Conservation (phyloP, 2,329 filamentous ascomycete species). For the Emergomyces orientalis region DNA sequence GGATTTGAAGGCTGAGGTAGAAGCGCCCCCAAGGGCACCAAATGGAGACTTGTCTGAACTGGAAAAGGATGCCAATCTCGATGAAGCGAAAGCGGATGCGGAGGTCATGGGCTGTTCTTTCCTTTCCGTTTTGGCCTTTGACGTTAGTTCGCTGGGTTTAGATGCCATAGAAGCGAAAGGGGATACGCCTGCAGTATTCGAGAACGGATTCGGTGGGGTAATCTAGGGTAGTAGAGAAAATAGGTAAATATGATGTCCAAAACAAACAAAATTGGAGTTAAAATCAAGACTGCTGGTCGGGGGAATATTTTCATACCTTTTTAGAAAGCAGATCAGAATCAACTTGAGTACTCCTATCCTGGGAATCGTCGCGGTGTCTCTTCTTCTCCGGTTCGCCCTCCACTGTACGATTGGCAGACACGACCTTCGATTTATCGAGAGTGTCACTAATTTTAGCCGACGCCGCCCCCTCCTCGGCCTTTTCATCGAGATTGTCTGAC, state of each 20-base stretch:
- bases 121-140: conserved; percentile 18
- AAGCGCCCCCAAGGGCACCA: conserved; percentile 42
- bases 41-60: conserved; percentile 55
- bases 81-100: conserved; percentile 55
- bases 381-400: conserved; percentile 36
- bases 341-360: conserved; percentile 26
- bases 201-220: conserved; percentile 32
- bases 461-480: conserved; percentile 9
- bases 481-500: conserved; percentile 14
- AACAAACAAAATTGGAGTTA: neutral
- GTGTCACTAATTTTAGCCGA: conserved; percentile 6
- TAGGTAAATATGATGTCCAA: neutral
- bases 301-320: conserved; percentile 19
- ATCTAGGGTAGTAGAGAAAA: conserved; percentile 16
- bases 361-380: conserved; percentile 34
- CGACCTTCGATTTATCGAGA: conserved; percentile 7
- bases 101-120: conserved; percentile 39
- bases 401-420: conserved; percentile 9
- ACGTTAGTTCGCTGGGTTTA: conserved; percentile 19
- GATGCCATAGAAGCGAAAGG: conserved; percentile 33
- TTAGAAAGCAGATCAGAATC: conserved; percentile 11
- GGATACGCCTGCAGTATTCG: conserved; percentile 36
- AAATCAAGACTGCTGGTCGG: neutral
- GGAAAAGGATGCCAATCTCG: conserved; percentile 58
- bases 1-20: conserved; percentile 32